These are phyloP conservation scores for Pyrenopolyporus hunteri DNA, from an alignment of 495 filamentous ascomycete species.

Conservation along the genomic window DNA sequence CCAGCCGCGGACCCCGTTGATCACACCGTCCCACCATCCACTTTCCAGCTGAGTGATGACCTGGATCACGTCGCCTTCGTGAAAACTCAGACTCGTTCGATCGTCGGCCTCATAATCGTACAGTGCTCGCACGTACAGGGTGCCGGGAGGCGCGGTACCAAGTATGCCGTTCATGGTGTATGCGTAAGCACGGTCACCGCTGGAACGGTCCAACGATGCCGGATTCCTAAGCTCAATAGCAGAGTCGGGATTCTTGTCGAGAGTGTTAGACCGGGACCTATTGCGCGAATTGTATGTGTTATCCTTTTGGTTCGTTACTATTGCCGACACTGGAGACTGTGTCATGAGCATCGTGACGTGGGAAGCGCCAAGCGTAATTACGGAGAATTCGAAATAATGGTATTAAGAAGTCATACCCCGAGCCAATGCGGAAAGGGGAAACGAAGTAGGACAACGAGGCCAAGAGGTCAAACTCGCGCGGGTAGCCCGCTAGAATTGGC, in stretches of 20 bases:
- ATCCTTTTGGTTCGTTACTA: conserved; percentile 51
- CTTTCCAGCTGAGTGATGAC: conserved; percentile 97
- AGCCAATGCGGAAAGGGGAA: conserved; percentile 11
- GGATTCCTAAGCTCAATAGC: conserved; percentile 42
- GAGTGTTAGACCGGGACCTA: conserved; percentile 41
- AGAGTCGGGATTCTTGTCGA: conserved; percentile 40
- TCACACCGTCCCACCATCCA: conserved; percentile 99
- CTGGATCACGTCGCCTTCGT: conserved; percentile 93
- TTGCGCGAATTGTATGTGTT: conserved; percentile 46
- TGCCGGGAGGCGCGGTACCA: conserved; percentile 72
- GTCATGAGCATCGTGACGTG: conserved; percentile 59
- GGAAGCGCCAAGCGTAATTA: conserved; percentile 36
- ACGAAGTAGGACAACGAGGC: conserved; percentile 19
- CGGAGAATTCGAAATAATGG: conserved; percentile 16
- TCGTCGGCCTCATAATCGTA: conserved; percentile 99
- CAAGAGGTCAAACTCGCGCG: conserved; percentile 21
- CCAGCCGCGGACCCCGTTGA: conserved; percentile 92
- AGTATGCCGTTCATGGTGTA: conserved; percentile 72
- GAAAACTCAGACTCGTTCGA: conserved; percentile 93
- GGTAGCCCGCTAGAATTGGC: conserved; percentile 6
- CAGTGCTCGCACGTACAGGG: conserved; percentile 91
- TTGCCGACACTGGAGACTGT: conserved; percentile 55
- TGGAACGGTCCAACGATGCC: conserved; percentile 46
- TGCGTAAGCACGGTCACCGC: conserved; percentile 44
- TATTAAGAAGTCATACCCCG: conserved; percentile 40